A percentile compares a stretch with the other conserved stretches of the same genome.
These are phyloP conservation scores for Penicillium frequentans DNA, from an alignment of 2,329 filamentous ascomycete genomes.

Conservation along the genomic window DNA sequence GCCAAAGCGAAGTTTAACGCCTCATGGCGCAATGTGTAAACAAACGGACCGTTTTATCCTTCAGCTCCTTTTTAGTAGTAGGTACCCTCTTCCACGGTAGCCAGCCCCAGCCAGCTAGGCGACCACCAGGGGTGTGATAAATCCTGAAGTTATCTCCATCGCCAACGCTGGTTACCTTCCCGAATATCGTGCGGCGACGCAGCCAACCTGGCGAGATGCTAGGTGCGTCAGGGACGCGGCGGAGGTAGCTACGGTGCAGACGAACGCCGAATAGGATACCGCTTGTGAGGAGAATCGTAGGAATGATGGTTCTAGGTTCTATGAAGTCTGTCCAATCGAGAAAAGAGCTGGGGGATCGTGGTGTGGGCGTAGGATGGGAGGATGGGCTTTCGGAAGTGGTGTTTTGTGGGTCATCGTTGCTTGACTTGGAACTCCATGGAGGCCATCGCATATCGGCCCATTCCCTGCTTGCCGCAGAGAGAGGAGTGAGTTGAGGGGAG, in stretches of 20 bases:
- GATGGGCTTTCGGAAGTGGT: constrained; percentile 14
- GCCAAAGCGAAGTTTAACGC: background rate
- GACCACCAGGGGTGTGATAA: constrained; percentile 92
- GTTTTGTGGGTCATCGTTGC: constrained; percentile 22
- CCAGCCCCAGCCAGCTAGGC: constrained; percentile 89
- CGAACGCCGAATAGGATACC: constrained; percentile 37
- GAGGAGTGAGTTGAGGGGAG: background rate
- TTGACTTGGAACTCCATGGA: constrained; percentile 45
- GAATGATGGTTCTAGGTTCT: constrained; percentile 37
- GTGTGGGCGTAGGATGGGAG: constrained; percentile 25
- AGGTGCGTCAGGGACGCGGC: constrained; percentile 75
- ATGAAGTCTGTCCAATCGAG: constrained; percentile 43
- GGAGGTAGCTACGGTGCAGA: constrained; percentile 60
- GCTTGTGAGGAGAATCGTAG: constrained; percentile 40
- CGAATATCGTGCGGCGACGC: constrained; percentile 73
- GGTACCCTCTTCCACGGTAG: constrained; percentile 71
- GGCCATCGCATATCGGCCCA: constrained; percentile 48
- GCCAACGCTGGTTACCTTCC: constrained; percentile 87
- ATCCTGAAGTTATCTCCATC: constrained; percentile 96
- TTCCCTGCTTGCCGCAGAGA: background rate
- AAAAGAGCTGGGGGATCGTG: constrained; percentile 39
- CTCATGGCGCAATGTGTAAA: background rate
- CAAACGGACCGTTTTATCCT: constrained; percentile 69
- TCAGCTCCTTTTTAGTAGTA: constrained; percentile 65
- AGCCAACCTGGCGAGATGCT: constrained; percentile 76